A percentile compares a stretch with the other conserved stretches of the same genome.
Evolutionary conservation across 148 eudicot species (phyloP).

Genomic region (Camellia granthamiana): DNA sequence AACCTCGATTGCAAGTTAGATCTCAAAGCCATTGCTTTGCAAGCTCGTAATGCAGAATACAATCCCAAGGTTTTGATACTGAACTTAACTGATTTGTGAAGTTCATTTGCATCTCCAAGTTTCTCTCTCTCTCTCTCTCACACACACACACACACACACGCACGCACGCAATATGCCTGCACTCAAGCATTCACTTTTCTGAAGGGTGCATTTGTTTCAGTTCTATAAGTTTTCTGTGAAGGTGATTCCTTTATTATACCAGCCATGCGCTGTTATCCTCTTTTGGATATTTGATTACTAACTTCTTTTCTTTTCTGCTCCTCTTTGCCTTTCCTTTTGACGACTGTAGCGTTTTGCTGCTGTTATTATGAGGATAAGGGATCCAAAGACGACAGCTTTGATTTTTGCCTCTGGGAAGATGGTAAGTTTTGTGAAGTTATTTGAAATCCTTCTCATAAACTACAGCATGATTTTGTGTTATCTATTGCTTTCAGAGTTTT

Average conservation of each 20-base stretch:
- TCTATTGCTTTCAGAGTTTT: not conserved
- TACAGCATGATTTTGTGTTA: not conserved
- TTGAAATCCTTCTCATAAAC: slow-evolving; percentile 1
- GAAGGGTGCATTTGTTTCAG: not conserved
- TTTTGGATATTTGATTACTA: not conserved
- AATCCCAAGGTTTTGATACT: slow-evolving; percentile 53
- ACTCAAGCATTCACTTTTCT: not conserved
- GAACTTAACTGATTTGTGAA: not conserved
- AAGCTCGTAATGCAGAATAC: slow-evolving; percentile 83
- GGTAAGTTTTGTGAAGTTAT: slow-evolving; percentile 32
- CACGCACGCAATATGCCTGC: not conserved
- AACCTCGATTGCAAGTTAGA: slow-evolving; percentile 84
- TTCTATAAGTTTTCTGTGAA: not conserved
- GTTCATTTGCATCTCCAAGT: too few relatives aligned
- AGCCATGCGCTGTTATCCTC: not conserved
- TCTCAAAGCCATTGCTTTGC: slow-evolving; percentile 77
- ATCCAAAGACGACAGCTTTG: slow-evolving; percentile 76
- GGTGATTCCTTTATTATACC: not conserved
- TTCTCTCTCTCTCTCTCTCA: too few relatives aligned
- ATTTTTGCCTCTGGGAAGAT: slow-evolving; percentile 86
- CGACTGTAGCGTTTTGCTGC: slow-evolving; percentile 64
- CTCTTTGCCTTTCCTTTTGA: not conserved
- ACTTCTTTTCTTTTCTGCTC: not conserved
- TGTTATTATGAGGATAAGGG: slow-evolving; percentile 81
- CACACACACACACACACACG: not conserved